Conservation (phyloP, 2,329 filamentous ascomycete genomes). For the Colletotrichum godetiae region DNA sequence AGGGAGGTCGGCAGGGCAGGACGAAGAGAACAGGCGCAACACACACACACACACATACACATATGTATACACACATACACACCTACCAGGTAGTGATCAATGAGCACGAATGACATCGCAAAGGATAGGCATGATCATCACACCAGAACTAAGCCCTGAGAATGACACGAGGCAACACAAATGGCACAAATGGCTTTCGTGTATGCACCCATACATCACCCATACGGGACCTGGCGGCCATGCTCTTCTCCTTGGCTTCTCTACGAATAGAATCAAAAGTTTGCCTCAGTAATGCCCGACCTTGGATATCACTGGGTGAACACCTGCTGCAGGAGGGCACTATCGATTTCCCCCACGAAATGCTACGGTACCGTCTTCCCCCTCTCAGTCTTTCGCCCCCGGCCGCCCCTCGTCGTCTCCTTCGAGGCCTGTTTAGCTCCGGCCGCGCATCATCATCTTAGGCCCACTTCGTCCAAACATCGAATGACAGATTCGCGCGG, state of each 20-base stretch:
- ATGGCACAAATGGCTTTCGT: constrained; percentile 23
- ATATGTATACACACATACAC: background rate
- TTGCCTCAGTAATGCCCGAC: constrained; percentile 4
- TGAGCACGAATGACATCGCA: background rate
- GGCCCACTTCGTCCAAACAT: background rate
- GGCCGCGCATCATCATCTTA: background rate
- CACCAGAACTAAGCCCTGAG: background rate
- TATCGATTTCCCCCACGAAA: constrained; percentile 31
- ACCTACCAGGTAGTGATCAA: background rate
- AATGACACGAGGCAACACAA: constrained; percentile 1
- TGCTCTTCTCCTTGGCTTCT: background rate
- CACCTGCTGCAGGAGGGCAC: constrained; percentile 3
- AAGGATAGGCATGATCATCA: background rate
- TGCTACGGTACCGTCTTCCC: constrained; percentile 18
- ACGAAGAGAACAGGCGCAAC: background rate
- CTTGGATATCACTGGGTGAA: background rate
- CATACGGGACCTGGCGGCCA: background rate
- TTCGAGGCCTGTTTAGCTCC: background rate
- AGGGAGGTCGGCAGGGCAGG: background rate
- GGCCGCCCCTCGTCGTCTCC: background rate
- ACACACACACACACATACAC: background rate
- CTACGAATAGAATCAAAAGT: background rate
- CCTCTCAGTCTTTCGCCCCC: background rate
- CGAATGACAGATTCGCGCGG: constrained; percentile 22
- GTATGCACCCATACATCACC: constrained; percentile 27